Evolutionary conservation across 2,329 filamentous ascomycete species (phyloP), one percentile per base, ranked within the genome.

Genomic region (Epichloe brachyelytri): DNA sequence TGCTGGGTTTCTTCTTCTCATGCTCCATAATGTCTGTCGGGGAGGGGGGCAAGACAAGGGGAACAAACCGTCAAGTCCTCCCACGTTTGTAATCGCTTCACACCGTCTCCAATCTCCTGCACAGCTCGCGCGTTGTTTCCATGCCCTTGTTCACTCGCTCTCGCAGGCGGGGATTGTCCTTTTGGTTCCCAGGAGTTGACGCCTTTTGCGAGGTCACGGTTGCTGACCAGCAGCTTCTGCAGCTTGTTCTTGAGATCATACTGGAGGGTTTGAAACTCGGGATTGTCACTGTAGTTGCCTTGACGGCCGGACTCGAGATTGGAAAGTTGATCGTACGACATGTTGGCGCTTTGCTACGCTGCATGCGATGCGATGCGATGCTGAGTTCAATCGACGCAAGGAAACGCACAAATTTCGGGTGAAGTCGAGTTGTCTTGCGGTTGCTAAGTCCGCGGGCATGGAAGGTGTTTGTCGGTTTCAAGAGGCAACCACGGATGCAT

Each of bases 321-420:
- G 51, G 86, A 86, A 56, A 93, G 78, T 60, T 88, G 86, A 66
- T 95, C 86, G 71, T 93, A 97, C 17, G 91, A 95, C 91, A 97
- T 97, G 55, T 14, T 45, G 47, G 40, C 41, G 33, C 12, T 14
- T 45, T 36, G 33, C 44, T 43, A 47, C 17, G 19, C n/a, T 19
- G 43, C 26, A 11, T 7, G 20, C 26, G 20, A 48, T 38, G 22
- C 37, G 46, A 48, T 50, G 41, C 10, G 14, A 37, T n/a, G n/a
- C 10, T n/a, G 22, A 30, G 14, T 2, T 10, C 6, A 41, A 19
- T 30, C 26, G 26, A 30, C 26, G 26, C 26, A 30, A 30, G 8
- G 8, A 10, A 30, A 10, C 26, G 3, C 15, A 17, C 20, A 33
- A 33, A 12, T 20, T 14, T 15, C 19, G 10, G 44, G 11, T 4